A percentile compares a stretch with the other conserved stretches of the same genome.
phyloP scores from a whole-genome alignment of 2,329 filamentous ascomycete species.

The Magnaporthiopsis incrustans region DNA sequence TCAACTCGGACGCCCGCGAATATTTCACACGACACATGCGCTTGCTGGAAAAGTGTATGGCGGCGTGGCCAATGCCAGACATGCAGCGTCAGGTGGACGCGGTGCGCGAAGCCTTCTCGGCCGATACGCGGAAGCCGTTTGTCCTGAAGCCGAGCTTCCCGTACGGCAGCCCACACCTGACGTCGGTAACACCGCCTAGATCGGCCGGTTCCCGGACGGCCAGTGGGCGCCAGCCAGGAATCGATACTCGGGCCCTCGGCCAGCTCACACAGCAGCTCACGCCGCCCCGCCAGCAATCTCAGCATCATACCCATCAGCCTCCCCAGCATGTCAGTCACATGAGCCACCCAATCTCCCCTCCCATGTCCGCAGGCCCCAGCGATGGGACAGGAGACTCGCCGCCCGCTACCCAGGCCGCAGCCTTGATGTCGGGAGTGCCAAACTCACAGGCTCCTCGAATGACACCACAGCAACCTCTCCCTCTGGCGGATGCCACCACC shows the following conservation, averaged over 20 bases:
- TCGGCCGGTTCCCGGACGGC: constrained; percentile 34
- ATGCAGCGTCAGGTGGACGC: constrained; percentile 86
- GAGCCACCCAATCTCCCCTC: constrained; percentile 69
- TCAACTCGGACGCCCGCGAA: constrained; percentile 75
- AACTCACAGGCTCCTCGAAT: constrained; percentile 45
- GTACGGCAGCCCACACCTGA: constrained; percentile 68
- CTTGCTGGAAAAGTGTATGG: constrained; percentile 77
- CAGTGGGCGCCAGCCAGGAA: neutral
- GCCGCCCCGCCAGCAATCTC: constrained; percentile 39
- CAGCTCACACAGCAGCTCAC: constrained; percentile 19
- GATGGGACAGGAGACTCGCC: constrained; percentile 73
- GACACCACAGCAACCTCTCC: constrained; percentile 39
- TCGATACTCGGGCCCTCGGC: constrained; percentile 1
- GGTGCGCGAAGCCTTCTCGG: constrained; percentile 83
- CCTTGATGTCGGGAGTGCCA: constrained; percentile 57
- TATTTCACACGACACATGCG: constrained; percentile 94
- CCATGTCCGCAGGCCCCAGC: constrained; percentile 64
- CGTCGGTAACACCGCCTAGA: constrained; percentile 18
- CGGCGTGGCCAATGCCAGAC: constrained; percentile 79
- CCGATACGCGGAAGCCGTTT: constrained; percentile 76
- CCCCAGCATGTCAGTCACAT: constrained; percentile 55
- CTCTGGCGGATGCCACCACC: constrained; percentile 52
- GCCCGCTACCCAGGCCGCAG: constrained; percentile 57
- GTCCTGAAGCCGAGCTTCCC: constrained; percentile 83
- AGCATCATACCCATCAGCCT: constrained; percentile 24